Conservation (phyloP, 306 rosid genomes). For the Quercus variabilis region DNA sequence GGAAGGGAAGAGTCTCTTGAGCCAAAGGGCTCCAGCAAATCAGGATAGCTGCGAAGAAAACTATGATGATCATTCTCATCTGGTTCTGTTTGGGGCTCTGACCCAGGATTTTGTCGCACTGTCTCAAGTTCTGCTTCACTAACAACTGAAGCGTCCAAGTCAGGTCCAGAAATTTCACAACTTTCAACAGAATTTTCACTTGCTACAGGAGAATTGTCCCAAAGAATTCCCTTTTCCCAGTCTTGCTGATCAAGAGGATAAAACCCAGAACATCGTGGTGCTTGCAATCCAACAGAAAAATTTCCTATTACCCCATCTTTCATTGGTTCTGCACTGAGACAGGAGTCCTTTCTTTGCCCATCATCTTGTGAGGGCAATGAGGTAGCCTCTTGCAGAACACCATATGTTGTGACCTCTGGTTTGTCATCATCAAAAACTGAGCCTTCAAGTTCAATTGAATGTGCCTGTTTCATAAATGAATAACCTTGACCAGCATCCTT, state of each 20-base stretch:
- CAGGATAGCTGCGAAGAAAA: constrained; percentile 35
- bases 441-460: constrained; percentile 28
- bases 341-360: constrained; percentile 40
- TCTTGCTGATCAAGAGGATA: constrained; percentile 87
- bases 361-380: constrained; percentile 32
- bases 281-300: constrained; percentile 33
- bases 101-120: constrained; percentile 30
- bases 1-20: constrained; percentile 38
- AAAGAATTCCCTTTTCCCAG: constrained; percentile 83
- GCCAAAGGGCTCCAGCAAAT: constrained; percentile 59
- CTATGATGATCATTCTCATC: constrained; percentile 35
- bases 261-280: constrained; percentile 38
- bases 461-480: constrained; percentile 41
- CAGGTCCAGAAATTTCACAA: constrained; percentile 60
- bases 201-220: constrained; percentile 76
- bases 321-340: constrained; percentile 66
- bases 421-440: constrained; percentile 47
- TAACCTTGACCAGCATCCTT: constrained; percentile 47
- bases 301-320: constrained; percentile 37
- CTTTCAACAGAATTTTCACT: constrained; percentile 47
- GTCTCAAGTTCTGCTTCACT: constrained; percentile 53
- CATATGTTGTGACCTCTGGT: constrained; percentile 47
- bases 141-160: constrained; percentile 45
- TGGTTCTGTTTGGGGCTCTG: constrained; percentile 26
- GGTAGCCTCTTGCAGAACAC: constrained; percentile 45